Evolutionary conservation across 768 basidiomycete species (phyloP).

Genomic region (Omphalotus guepiniiformis): DNA sequence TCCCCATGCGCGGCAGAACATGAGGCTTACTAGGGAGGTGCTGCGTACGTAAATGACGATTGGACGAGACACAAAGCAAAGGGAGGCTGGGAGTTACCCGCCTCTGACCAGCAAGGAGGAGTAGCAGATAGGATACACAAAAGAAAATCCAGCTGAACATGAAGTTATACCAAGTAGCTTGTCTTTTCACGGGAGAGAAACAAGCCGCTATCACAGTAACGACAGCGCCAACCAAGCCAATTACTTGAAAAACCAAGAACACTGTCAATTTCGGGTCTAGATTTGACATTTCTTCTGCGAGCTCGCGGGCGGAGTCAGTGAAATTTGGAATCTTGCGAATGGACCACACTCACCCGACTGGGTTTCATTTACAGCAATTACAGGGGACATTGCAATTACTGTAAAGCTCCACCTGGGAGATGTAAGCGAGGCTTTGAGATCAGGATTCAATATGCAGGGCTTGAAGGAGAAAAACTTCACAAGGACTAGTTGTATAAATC

Average conservation of each 20-base stretch:
- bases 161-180: constrained; percentile 33
- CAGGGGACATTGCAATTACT: too few relatives aligned
- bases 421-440: too few relatives aligned
- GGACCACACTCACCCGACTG: too few relatives aligned
- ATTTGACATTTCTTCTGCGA: too few relatives aligned
- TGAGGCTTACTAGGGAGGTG: constrained; percentile 26
- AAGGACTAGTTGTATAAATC: too few relatives aligned
- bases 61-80: constrained; percentile 25
- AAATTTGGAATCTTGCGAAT: too few relatives aligned
- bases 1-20: too few relatives aligned
- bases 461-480: too few relatives aligned
- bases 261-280: neutral
- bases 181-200: constrained; percentile 23
- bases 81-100: constrained; percentile 16
- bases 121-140: constrained; percentile 29
- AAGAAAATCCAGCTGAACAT: constrained; percentile 32
- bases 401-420: too few relatives aligned
- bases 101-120: constrained; percentile 30
- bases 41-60: constrained; percentile 29
- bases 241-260: constrained; percentile 28
- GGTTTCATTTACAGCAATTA: too few relatives aligned
- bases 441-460: too few relatives aligned
- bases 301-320: too few relatives aligned
- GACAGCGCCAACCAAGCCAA: constrained; percentile 22
- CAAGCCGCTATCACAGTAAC: constrained; percentile 24